These are phyloP conservation scores for Coniochaeta sp. DNA, from an alignment of 2,329 filamentous ascomycete genomes.

Conservation along the genomic window DNA sequence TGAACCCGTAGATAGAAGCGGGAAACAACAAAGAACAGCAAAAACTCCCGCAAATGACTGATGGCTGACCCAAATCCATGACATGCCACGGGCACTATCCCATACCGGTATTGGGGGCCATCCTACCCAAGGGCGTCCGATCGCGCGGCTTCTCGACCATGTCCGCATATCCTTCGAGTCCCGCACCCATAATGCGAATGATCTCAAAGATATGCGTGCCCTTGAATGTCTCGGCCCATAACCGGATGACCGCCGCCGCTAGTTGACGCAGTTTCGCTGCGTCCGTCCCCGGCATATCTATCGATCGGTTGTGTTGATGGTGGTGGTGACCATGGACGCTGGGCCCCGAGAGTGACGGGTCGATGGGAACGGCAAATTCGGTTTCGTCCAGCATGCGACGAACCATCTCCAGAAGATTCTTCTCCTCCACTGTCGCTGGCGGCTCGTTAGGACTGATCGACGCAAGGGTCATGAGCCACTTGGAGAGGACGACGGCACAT, in stretches of 20 bases:
- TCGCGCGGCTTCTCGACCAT: conserved; percentile 47
- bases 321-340: conserved; percentile 14
- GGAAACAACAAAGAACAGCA: neutral
- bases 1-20: neutral
- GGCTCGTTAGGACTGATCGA: conserved; percentile 42
- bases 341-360: conserved; percentile 41
- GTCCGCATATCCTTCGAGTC: conserved; percentile 49
- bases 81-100: neutral
- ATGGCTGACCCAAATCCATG: neutral
- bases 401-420: conserved; percentile 46
- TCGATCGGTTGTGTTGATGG: conserved; percentile 21
- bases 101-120: conserved; percentile 10
- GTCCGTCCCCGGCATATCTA: conserved; percentile 37
- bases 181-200: conserved; percentile 48
- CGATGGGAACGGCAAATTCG: conserved; percentile 53
- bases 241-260: conserved; percentile 47
- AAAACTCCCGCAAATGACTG: neutral
- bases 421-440: conserved; percentile 43
- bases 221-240: conserved; percentile 57
- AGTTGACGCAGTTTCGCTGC: conserved; percentile 45
- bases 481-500: conserved; percentile 52
- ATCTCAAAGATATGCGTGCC: conserved; percentile 55
- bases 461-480: conserved; percentile 51
- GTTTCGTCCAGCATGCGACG: conserved; percentile 54
- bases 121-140: conserved; percentile 32